Evolutionary conservation across 192 early-diverging fungal species (phyloP), one percentile per base, ranked within the genome.

Genomic region (Podochytrium sp.): DNA sequence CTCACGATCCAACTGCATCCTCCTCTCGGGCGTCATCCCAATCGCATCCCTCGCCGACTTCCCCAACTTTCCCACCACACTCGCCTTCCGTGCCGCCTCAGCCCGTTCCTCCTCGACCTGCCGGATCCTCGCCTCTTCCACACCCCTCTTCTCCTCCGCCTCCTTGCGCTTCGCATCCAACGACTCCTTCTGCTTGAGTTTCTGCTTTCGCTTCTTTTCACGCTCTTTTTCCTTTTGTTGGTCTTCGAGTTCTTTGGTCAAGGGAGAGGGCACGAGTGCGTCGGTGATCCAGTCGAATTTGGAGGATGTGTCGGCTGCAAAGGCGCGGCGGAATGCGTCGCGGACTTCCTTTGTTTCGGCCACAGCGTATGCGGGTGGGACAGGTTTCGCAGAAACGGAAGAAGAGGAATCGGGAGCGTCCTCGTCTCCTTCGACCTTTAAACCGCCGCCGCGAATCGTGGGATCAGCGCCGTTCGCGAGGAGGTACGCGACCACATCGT

Each of bases 381-480:
- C n/a, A n/a, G n/a, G n/a, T n/a, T n/a, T n/a, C n/a, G n/a, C n/a
- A n/a, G n/a, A n/a, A n/a, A n/a, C n/a, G n/a, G n/a, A n/a, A n/a
- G n/a, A n/a, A n/a, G n/a, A n/a, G n/a, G n/a, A n/a, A n/a, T n/a
- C n/a, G n/a, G n/a, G n/a, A n/a, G n/a, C n/a, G n/a, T n/a, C n/a
- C n/a, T n/a, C n/a, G n/a, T n/a, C n/a, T n/a, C n/a, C n/a, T 16
- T 69, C 79, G 81, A 39, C 79, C 65, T 12, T 83, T 78, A 12
- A 68, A 62, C 4, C 76, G 42, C 27, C 80, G 3, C 66, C 77
- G 23, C 58, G 40, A 0, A 85, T 52, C 0, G 89, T 91, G 0
- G 97, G 97, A 63, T 99, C 92, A 0, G 92, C 95, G n/a, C 90
- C 85, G 43, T 80, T 68, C 33, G 89, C 80, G 33, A 93, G 81